Base-by-base conservation (phyloP, 768 basidiomycete species). In the Russula foetens region DNA sequence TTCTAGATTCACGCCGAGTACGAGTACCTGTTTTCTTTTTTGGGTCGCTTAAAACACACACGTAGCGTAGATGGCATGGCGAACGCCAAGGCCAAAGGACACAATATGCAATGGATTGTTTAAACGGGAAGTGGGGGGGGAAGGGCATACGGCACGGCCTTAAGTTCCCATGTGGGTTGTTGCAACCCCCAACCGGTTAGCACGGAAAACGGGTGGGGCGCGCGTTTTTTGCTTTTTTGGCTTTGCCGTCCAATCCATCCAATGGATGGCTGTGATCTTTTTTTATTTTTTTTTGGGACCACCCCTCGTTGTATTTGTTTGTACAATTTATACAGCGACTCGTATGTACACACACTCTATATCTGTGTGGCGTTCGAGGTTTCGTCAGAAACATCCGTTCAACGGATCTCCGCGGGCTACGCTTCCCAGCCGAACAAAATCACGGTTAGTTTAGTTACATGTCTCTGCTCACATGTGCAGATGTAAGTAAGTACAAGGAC, bases 391-490 rank as follows among this genome's bases (percentile, higher is more conserved):
- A 50, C 48, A 47, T 39, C 28, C 55, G 12, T 46, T 8, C 49
- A 46, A 56, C 54, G 35, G 49, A 56, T 24, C n/a, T 56, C 49
- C 55, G 49, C 55, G 60, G 54, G 33, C 38, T 21, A 26, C 41
- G 28, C 54, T 56, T 47, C 35, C 39, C 39, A 44, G 49, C 41
- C 48, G 59, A 46, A 19, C 44, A n/a, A n/a, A n/a, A 57, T 57
- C 48, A 57, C 50, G 19, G 51, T 62, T 51, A 62, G 29, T 47
- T 53, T 38, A 62, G 56, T 62, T n/a, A 62, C 61, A 62, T 41
- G 56, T 62, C 60, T 62, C 61, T 62, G 31, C n/a, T 23, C 50
- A 39, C 41, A 26, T 15, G 60, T 15, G 38, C 29, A 58, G 56
- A 48, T 62, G 45, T 19, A 41, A 41, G 41, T 62, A 57, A 62